Conservation (phyloP, 805 yeast genomes). For the Candida lessepsii region DNA sequence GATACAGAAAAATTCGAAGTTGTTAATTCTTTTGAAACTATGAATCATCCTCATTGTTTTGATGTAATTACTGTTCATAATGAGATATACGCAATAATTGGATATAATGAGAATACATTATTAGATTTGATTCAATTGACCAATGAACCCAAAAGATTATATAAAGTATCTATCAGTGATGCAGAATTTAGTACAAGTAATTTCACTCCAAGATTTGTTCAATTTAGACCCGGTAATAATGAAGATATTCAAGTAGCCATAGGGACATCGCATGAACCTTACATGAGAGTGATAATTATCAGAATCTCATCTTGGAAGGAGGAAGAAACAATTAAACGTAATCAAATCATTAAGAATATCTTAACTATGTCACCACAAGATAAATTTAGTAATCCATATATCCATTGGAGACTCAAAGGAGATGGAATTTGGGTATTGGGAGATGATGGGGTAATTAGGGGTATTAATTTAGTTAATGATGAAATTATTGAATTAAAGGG, state of each 20-base stretch:
- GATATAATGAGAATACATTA: conserved; percentile 60
- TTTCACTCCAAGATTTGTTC: conserved; percentile 53
- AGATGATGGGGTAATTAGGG: conserved; percentile 66
- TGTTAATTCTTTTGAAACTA: conserved; percentile 31
- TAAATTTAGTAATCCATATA: conserved; percentile 53
- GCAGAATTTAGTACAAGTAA: conserved; percentile 67
- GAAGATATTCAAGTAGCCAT: conserved; percentile 45
- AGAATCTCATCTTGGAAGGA: conserved; percentile 33
- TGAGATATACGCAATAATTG: conserved; percentile 47
- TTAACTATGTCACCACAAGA: conserved; percentile 66
- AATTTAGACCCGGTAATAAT: conserved; percentile 24
- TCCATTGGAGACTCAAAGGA: conserved; percentile 45
- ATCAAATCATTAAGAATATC: conserved; percentile 27
- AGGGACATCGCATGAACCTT: conserved; percentile 78
- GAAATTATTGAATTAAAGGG: conserved; percentile 30
- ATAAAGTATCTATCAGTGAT: conserved; percentile 62
- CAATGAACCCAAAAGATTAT: conserved; percentile 23
- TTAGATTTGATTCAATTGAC: conserved; percentile 32
- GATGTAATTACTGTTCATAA: conserved; percentile 28
- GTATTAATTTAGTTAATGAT: conserved; percentile 49
- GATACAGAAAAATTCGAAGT: conserved; percentile 13
- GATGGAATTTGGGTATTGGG: conserved; percentile 66
- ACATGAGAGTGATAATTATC: conserved; percentile 62
- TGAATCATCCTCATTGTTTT: conserved; percentile 54
- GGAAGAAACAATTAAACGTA: conserved; percentile 20